Percentiles rank a stretch among this genome's conserved stretches.
phyloP scores from a whole-genome alignment of 768 basidiomycete species.

The Mycena filopes region DNA sequence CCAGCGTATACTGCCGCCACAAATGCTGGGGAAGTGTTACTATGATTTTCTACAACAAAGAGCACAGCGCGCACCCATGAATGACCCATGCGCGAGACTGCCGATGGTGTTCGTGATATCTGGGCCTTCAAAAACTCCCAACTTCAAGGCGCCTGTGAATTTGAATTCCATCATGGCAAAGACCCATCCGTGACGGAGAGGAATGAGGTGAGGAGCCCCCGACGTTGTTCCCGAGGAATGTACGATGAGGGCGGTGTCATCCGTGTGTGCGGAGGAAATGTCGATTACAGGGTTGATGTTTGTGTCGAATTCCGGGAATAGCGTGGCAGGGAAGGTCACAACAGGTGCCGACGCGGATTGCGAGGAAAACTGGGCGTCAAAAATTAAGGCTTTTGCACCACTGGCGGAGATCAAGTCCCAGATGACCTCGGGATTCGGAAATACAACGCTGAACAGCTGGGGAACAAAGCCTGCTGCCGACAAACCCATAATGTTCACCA shows the following conservation, averaged over 20 bases:
- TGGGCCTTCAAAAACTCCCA: not conserved
- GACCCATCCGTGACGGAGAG: not conserved
- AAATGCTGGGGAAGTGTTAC: not conserved
- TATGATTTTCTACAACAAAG: not conserved
- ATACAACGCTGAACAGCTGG: conserved; percentile 2
- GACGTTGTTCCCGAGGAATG: conserved; percentile 5
- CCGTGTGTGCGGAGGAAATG: not conserved
- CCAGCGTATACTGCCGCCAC: not conserved
- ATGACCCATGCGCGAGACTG: conserved; percentile 3
- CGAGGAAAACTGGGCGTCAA: not conserved
- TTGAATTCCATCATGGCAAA: not conserved
- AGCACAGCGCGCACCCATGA: not conserved
- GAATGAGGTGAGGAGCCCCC: not conserved
- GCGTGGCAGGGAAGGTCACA: not conserved
- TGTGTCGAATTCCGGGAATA: not conserved
- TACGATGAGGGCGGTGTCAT: not conserved
- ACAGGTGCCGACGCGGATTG: not conserved
- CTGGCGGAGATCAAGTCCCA: not conserved
- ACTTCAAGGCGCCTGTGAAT: not conserved
- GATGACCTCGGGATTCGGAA: not conserved
- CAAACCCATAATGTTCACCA: not conserved
- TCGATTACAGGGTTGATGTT: too few species aligned
- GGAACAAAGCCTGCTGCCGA: conserved; percentile 8
- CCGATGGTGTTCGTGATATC: conserved; percentile 2
- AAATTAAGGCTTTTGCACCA: conserved; percentile 1